These are phyloP conservation scores for Zalaria sp. DNA, from an alignment of 2,329 filamentous ascomycete genomes.

Conservation along the genomic window DNA sequence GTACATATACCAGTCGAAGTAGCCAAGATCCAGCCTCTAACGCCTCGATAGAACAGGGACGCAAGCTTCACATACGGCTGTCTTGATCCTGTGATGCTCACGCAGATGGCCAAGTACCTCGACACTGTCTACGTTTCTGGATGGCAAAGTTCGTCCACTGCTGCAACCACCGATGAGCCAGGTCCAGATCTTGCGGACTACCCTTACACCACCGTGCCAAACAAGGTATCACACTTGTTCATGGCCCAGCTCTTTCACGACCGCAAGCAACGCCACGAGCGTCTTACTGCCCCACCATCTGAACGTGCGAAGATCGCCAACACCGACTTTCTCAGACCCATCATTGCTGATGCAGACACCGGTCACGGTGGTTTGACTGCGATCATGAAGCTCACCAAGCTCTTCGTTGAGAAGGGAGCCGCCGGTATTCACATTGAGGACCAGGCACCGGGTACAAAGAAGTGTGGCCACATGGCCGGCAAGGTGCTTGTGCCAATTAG, in stretches of 20 bases:
- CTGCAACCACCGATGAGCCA: conserved; percentile 87
- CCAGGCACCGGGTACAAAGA: conserved; percentile 95
- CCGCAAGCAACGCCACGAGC: conserved; percentile 95
- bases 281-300: conserved; percentile 59
- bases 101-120: conserved; percentile 97
- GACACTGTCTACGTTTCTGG: conserved; percentile 98
- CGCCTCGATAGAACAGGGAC: conserved; percentile 52
- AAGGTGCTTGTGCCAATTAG: conserved; percentile 94
- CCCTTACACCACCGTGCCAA: conserved; percentile 84
- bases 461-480: conserved; percentile 98
- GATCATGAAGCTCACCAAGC: conserved; percentile 97
- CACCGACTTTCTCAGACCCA: conserved; percentile 86
- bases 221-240: conserved; percentile 96
- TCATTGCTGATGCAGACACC: conserved; percentile 93
- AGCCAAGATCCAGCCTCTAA: not conserved
- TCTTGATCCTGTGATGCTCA: conserved; percentile 94
- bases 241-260: conserved; percentile 99
- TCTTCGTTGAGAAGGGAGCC: conserved; percentile 91
- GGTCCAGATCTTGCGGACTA: conserved; percentile 97
- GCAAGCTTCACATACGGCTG: conserved; percentile 94
- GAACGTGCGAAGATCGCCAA: conserved; percentile 63
- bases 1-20: conserved; percentile 30
- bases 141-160: conserved; percentile 96
- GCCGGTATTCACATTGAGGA: conserved; percentile 98
- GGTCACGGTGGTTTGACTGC: conserved; percentile 96